These are phyloP conservation scores for Thelonectria blattea DNA, from an alignment of 2,329 filamentous ascomycete species.

Conservation along the genomic window DNA sequence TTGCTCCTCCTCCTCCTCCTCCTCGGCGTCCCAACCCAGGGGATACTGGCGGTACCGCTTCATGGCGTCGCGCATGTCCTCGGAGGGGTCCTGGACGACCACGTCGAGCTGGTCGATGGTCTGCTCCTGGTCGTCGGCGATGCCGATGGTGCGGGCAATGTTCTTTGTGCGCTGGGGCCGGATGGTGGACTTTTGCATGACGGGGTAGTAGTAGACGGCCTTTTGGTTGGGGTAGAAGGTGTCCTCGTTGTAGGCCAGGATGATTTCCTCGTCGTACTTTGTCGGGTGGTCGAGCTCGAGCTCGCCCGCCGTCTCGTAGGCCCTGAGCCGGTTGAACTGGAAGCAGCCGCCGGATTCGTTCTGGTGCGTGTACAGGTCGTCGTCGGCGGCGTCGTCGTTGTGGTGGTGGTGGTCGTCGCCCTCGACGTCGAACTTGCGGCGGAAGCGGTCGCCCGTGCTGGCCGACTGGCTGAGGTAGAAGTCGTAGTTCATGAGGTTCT, in stretches of 20 bases:
- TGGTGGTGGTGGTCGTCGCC: conserved; percentile 52
- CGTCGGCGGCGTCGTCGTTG: conserved; percentile 54
- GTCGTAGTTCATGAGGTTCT: conserved; percentile 68
- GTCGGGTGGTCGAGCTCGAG: conserved; percentile 60
- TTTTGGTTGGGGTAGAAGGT: conserved; percentile 57
- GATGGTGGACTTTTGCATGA: conserved; percentile 68
- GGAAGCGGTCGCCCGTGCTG: conserved; percentile 60
- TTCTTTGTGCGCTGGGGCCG: conserved; percentile 69
- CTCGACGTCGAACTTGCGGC: conserved; percentile 64
- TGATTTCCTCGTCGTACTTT: conserved; percentile 69
- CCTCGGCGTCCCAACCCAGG: conserved; percentile 52
- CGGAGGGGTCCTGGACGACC: conserved; percentile 60
- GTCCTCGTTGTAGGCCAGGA: conserved; percentile 64
- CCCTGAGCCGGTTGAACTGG: conserved; percentile 65
- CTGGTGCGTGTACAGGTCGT: conserved; percentile 60
- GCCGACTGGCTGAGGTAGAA: conserved; percentile 64
- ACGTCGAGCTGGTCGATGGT: conserved; percentile 63
- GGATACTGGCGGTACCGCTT: conserved; percentile 59
- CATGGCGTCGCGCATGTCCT: conserved; percentile 59
- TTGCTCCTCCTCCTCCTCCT: conserved; percentile 42
- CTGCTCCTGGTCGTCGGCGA: conserved; percentile 56
- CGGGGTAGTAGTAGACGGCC: conserved; percentile 71
- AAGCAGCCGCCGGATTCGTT: conserved; percentile 58
- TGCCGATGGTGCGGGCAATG: conserved; percentile 60
- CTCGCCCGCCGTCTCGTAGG: conserved; percentile 68